These are phyloP conservation scores for Colletotrichum spinosum DNA, from an alignment of 2,329 filamentous ascomycete species.

Conservation along the genomic window DNA sequence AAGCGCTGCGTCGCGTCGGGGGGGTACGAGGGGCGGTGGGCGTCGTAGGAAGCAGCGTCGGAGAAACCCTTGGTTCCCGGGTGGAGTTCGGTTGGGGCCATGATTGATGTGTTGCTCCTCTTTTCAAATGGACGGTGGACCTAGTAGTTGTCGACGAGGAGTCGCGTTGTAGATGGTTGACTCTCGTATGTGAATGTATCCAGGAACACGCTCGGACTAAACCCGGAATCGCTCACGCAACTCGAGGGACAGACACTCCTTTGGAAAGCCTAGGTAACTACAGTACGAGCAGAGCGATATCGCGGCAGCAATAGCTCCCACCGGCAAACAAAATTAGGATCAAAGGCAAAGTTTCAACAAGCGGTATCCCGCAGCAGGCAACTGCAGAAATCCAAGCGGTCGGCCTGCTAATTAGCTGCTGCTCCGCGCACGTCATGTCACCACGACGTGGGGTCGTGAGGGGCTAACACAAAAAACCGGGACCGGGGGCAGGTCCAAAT, in stretches of 20 bases:
- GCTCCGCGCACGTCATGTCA: slow-evolving; percentile 24
- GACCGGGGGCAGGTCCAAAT: slow-evolving; percentile 10
- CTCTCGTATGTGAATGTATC: neutral
- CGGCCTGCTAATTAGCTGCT: slow-evolving; percentile 1
- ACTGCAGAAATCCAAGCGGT: neutral
- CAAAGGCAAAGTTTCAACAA: neutral
- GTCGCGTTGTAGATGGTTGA: too few species aligned
- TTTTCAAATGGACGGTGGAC: neutral
- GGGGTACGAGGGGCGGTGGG: slow-evolving; percentile 76
- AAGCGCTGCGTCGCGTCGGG: slow-evolving; percentile 67
- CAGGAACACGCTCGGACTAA: neutral
- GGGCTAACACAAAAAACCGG: neutral
- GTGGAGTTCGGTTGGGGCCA: slow-evolving; percentile 59
- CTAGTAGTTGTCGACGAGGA: too few species aligned
- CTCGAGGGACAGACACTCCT: too few species aligned
- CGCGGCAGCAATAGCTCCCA: neutral
- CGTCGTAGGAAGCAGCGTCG: slow-evolving; percentile 73
- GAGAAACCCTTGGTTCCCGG: slow-evolving; percentile 68
- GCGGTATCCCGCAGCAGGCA: neutral
- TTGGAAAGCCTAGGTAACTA: neutral
- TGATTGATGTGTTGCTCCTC: neutral
- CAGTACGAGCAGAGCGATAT: neutral
- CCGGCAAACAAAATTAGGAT: neutral
- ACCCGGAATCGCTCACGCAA: neutral
- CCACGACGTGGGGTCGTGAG: slow-evolving; percentile 10